Conservation (phyloP, 495 filamentous ascomycete genomes). For the Halenospora varia region DNA sequence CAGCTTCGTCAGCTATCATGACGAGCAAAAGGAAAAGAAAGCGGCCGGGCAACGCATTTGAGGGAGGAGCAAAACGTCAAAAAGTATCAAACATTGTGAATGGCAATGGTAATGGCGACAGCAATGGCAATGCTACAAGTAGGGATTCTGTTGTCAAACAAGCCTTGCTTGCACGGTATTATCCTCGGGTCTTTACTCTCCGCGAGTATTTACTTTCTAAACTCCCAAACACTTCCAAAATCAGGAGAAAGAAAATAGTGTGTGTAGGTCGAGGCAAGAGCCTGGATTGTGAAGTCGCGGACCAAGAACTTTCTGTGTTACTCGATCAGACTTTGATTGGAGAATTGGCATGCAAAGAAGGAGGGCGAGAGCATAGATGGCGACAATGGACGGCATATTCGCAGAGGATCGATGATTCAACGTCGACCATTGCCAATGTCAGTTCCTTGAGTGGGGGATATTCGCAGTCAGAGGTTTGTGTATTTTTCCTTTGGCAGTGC, state of each 20-base stretch:
- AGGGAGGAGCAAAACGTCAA: constrained; percentile 8
- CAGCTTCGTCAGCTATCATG: too few species aligned
- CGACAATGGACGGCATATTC: constrained; percentile 64
- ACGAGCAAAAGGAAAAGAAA: constrained; percentile 29
- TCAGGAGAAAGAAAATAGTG: constrained; percentile 41
- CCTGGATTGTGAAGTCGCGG: constrained; percentile 29
- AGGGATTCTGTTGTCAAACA: constrained; percentile 41
- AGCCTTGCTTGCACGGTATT: constrained; percentile 72
- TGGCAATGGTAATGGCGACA: constrained; percentile 15
- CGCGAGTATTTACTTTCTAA: constrained; percentile 64
- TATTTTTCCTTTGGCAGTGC: not conserved
- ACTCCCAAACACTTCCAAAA: constrained; percentile 39
- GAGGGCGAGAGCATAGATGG: constrained; percentile 35
- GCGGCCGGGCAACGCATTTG: constrained; percentile 5
- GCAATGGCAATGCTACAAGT: constrained; percentile 4
- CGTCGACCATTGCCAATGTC: constrained; percentile 47
- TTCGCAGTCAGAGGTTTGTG: constrained; percentile 58
- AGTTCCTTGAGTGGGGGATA: constrained; percentile 32
- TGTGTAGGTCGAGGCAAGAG: constrained; percentile 11
- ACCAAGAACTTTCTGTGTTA: constrained; percentile 40
- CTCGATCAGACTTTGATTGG: constrained; percentile 71
- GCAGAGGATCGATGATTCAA: constrained; percentile 51
- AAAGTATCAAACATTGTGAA: constrained; percentile 3
- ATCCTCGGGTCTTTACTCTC: constrained; percentile 61
- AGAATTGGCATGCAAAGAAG: constrained; percentile 31